Evolutionary conservation across 2,329 filamentous ascomycete species (phyloP), one percentile per base, ranked within the genome.

Genomic region (Beauveria sp.): DNA sequence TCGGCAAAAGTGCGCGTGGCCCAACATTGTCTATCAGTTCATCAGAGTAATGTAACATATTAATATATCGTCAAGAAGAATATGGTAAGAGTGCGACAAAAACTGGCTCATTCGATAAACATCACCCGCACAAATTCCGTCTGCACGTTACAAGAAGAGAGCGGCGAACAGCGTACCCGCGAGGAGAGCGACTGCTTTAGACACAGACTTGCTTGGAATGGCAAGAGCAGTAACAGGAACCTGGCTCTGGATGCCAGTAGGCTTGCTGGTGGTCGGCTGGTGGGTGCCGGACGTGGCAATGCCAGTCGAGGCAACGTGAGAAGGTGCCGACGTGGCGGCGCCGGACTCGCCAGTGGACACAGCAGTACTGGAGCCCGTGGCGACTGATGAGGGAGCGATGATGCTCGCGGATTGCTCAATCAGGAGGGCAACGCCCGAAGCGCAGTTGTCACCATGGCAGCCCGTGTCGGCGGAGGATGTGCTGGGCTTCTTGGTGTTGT

Each of bases 71-170:
- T 14, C 14, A 50, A 50, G 16, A 50, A 34, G 43, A 51, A 8
- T 5, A 37, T 10, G 12, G 12, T 14, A 55, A 54, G 5, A 18
- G 24, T 8, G 10, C 43, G 0, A 87, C 92, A 52, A 92, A 14
- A 37, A 5, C 20, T 34, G 37, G 37, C 48, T 37, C 48, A 53
- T 59, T 7, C 46, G 18, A 26, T 3, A 20, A 22, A 58, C 26
- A 58, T 18, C 20, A n/a, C 14, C 53, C 28, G 53, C 41, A 2
- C 7, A 12, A 0, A 24, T 28, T 34, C 8, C 28, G 7, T 48
- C 44, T 10, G 26, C n/a, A 18, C 46, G 16, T 20, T 59, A 59
- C 24, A 53, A n/a, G 48, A 53, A 52, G 7, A 59, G 47, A n/a
- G 56, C 48, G 4, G 48, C 46, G n/a, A 18, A 28, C 26, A 59